Evolutionary conservation across 2,329 filamentous ascomycete species (phyloP).

Genomic region (Golovinomyces cichoracearum): DNA sequence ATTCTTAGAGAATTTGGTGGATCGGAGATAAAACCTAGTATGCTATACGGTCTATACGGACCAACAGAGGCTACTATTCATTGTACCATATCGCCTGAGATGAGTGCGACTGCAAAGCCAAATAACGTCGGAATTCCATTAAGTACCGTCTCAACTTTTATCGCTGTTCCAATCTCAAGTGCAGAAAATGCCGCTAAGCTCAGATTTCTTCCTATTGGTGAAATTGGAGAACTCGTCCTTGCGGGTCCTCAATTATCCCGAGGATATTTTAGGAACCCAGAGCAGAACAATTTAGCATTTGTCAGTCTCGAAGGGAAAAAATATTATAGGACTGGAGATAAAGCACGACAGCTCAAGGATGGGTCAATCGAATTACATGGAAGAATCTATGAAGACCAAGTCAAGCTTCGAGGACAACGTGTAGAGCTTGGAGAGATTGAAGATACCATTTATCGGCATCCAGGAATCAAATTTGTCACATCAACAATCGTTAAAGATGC

Average conservation of each 20-base stretch:
- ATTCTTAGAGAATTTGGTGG: conserved; percentile 57
- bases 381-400: conserved; percentile 52
- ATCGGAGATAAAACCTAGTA: conserved; percentile 21
- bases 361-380: conserved; percentile 64
- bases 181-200: conserved; percentile 7
- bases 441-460: conserved; percentile 34
- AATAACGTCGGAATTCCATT: conserved; percentile 54
- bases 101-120: conserved; percentile 29
- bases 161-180: conserved; percentile 8
- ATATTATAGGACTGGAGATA: conserved; percentile 68
- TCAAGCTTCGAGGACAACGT: conserved; percentile 65
- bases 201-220: conserved; percentile 12
- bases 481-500: conserved; percentile 38
- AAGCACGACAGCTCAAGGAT: conserved; percentile 38
- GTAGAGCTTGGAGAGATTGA: conserved; percentile 61
- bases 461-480: conserved; percentile 36
- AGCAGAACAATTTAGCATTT: conserved; percentile 49
- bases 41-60: conserved; percentile 83
- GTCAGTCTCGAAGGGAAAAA: conserved; percentile 35
- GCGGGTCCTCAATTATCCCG: conserved; percentile 57
- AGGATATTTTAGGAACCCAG: conserved; percentile 56
- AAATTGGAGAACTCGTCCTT: conserved; percentile 40
- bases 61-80: conserved; percentile 83
- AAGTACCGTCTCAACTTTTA: conserved; percentile 34
- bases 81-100: conserved; percentile 47